A percentile compares a stretch with the other conserved stretches of the same genome.
Evolutionary conservation across 768 basidiomycete genomes (phyloP).

Genomic region (Lactarius vividus): DNA sequence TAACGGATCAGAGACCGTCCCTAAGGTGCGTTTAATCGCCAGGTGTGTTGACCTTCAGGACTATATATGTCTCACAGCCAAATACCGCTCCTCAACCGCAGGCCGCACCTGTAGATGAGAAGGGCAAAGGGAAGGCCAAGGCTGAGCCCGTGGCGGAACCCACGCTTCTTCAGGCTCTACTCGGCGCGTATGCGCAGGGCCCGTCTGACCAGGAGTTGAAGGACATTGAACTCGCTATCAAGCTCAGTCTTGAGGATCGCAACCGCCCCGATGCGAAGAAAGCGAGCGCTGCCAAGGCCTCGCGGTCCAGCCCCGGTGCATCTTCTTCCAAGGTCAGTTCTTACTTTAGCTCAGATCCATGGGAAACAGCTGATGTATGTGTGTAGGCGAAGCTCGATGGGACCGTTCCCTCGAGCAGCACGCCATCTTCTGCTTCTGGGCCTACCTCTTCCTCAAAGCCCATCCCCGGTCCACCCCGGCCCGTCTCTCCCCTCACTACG

Average conservation of each 20-base stretch:
- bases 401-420: neutral
- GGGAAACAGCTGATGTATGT: neutral
- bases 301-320: neutral
- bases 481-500: constrained; percentile 10
- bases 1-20: neutral
- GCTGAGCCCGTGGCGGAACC: neutral
- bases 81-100: neutral
- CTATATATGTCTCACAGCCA: constrained; percentile 5
- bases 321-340: constrained; percentile 13
- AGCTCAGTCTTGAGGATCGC: constrained; percentile 22
- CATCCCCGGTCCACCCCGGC: neutral
- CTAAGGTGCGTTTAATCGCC: neutral
- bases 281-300: neutral
- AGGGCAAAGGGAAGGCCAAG: constrained; percentile 11
- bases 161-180: neutral
- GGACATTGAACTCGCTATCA: constrained; percentile 11
- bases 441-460: neutral
- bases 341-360: neutral
- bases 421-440: neutral
- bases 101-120: neutral
- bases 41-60: neutral
- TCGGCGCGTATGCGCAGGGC: neutral
- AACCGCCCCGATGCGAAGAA: constrained; percentile 5
- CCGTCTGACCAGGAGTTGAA: constrained; percentile 9
- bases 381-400: constrained; percentile 5